Conservation (phyloP, 2,329 filamentous ascomycete genomes). For the Claviceps monticola region DNA sequence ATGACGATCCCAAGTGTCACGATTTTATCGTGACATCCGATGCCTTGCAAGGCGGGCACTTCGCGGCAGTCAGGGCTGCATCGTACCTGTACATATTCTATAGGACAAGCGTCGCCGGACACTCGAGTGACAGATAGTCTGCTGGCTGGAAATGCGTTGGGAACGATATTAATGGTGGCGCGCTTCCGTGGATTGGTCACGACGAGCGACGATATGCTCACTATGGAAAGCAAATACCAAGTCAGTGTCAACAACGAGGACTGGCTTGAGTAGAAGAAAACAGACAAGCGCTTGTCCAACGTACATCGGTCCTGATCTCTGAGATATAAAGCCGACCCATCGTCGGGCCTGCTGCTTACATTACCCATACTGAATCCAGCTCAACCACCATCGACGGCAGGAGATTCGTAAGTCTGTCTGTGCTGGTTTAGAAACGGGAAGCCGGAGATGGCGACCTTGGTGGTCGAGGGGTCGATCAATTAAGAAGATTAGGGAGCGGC, state of each 20-base stretch:
- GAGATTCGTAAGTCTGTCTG: neutral
- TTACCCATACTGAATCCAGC: constrained; percentile 61
- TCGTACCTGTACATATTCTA: constrained; percentile 85
- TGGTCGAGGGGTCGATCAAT: neutral
- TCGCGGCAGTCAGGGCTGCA: constrained; percentile 8
- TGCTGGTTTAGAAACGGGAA: neutral
- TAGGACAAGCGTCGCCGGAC: constrained; percentile 54
- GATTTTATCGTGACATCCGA: neutral
- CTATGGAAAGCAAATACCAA: constrained; percentile 29
- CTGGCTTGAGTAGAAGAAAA: constrained; percentile 8
- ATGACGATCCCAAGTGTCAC: neutral
- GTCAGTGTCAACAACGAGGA: constrained; percentile 4
- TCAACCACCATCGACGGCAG: constrained; percentile 6
- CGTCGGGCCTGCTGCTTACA: constrained; percentile 78
- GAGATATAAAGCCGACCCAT: constrained; percentile 66
- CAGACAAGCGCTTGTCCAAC: constrained; percentile 17
- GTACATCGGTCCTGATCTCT: constrained; percentile 85
- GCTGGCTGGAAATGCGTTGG: constrained; percentile 78
- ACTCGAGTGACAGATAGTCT: constrained; percentile 62
- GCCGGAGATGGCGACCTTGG: neutral
- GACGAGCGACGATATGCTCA: constrained; percentile 72
- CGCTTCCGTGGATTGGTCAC: constrained; percentile 70
- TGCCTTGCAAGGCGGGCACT: neutral
- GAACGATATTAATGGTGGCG: constrained; percentile 61
- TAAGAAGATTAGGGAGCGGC: constrained; percentile 4